phyloP scores from a whole-genome alignment of 768 basidiomycete species.

The Hemileccinum rubropunctum region DNA sequence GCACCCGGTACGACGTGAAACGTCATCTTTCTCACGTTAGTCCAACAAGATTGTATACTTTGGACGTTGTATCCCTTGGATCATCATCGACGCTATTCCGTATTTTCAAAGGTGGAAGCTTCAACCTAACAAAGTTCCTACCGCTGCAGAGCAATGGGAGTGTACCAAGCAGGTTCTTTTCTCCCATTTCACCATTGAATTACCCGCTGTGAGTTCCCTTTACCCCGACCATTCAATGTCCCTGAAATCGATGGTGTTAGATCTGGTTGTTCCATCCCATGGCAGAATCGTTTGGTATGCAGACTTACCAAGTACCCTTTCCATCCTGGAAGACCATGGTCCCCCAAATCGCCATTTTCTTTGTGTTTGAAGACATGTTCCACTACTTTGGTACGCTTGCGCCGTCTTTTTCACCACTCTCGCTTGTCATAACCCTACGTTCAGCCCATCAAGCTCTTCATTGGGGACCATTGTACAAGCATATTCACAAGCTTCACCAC shows the following conservation, averaged over 20 bases:
- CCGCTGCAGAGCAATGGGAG: constrained; percentile 84
- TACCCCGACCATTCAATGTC: neutral
- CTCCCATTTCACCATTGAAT: constrained; percentile 94
- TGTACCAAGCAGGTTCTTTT: constrained; percentile 93
- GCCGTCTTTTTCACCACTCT: neutral
- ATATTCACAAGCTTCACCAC: constrained; percentile 98
- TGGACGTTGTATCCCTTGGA: constrained; percentile 92
- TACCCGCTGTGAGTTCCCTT: constrained; percentile 65
- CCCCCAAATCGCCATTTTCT: constrained; percentile 83
- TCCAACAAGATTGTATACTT: constrained; percentile 84
- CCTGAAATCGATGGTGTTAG: constrained; percentile 34
- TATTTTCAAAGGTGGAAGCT: constrained; percentile 95
- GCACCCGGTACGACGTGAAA: neutral
- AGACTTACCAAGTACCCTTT: constrained; percentile 92
- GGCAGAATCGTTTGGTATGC: constrained; percentile 84
- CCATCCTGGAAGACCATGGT: constrained; percentile 66
- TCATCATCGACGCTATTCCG: constrained; percentile 90
- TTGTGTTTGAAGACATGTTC: constrained; percentile 94
- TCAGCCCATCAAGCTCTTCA: constrained; percentile 89
- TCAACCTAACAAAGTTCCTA: constrained; percentile 82
- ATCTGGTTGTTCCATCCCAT: constrained; percentile 92
- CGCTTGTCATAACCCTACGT: neutral
- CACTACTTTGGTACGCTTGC: constrained; percentile 72
- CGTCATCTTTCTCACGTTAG: neutral
- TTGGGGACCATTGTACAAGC: constrained; percentile 78